These are phyloP conservation scores for Hemisphaericaspora lyxosophila DNA, from an alignment of 1,139 yeast genomes.

Conservation along the genomic window DNA sequence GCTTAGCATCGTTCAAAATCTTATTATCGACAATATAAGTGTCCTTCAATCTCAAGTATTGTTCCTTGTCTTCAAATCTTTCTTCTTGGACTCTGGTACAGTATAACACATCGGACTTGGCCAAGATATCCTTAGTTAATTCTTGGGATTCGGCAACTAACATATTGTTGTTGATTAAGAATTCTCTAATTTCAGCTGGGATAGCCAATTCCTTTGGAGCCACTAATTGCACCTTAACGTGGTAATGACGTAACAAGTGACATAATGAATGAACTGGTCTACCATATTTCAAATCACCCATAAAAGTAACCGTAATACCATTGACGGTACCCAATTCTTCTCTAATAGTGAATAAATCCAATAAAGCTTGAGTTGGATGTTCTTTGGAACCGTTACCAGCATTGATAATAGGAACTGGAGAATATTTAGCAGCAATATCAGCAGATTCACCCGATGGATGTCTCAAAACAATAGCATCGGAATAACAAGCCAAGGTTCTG, in stretches of 20 bases:
- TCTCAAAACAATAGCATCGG: slow-evolving; percentile 96
- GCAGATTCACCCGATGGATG: slow-evolving; percentile 94
- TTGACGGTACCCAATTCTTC: slow-evolving; percentile 98
- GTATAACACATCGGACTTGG: slow-evolving; percentile 90
- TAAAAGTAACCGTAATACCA: slow-evolving; percentile 95
- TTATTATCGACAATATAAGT: slow-evolving; percentile 90
- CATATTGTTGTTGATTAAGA: slow-evolving; percentile 66
- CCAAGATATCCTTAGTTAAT: slow-evolving; percentile 79
- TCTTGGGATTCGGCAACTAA: slow-evolving; percentile 69
- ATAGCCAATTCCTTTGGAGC: slow-evolving; percentile 84
- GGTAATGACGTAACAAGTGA: slow-evolving; percentile 86
- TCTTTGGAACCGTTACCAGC: slow-evolving; percentile 98
- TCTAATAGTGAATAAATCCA: slow-evolving; percentile 96
- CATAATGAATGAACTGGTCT: slow-evolving; percentile 98
- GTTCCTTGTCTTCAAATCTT: slow-evolving; percentile 73
- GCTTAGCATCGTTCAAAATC: slow-evolving; percentile 88
- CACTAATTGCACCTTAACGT: slow-evolving; percentile 89
- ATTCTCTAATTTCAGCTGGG: slow-evolving; percentile 70
- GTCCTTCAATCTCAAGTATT: slow-evolving; percentile 88
- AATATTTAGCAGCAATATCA: slow-evolving; percentile 90
- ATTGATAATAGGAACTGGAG: slow-evolving; percentile 95
- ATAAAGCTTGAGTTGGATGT: slow-evolving; percentile 98
- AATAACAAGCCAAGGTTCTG: slow-evolving; percentile 90
- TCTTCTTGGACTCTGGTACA: slow-evolving; percentile 99
- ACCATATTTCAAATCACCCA: slow-evolving; percentile 98